Percentiles rank a stretch among this genome's conserved stretches.
Evolutionary conservation across 352 stramenopile species (phyloP).

Genomic region (Globisporangium rhizosaccharum): DNA sequence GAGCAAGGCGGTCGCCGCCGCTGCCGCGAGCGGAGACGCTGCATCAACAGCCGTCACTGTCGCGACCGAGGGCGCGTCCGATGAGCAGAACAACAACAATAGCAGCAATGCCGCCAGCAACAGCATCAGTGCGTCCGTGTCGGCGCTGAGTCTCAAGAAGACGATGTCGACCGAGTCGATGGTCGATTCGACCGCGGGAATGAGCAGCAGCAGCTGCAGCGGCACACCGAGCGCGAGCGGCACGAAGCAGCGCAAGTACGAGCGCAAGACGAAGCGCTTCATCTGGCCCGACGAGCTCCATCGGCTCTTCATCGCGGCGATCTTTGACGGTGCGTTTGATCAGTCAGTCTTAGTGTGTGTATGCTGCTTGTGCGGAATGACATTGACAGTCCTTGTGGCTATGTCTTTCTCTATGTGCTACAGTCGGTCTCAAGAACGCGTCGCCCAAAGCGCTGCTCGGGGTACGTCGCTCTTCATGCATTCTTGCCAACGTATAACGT

Average conservation of each 20-base stretch:
- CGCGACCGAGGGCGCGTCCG: background rate
- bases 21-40: background rate
- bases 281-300: constrained; percentile 86
- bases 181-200: constrained; percentile 8
- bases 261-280: constrained; percentile 86
- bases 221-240: constrained; percentile 14
- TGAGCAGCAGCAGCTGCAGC: constrained; percentile 12
- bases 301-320: constrained; percentile 81
- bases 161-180: constrained; percentile 19
- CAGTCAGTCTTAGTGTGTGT: background rate
- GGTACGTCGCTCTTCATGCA: constrained; percentile 18
- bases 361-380: background rate
- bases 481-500: background rate
- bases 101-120: background rate
- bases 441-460: constrained; percentile 77
- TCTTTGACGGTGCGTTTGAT: constrained; percentile 64
- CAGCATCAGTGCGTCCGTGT: constrained; percentile 1
- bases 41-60: background rate
- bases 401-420: background rate
- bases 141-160: constrained; percentile 10
- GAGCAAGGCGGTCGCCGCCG: constrained; percentile 4
- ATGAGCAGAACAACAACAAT: constrained; percentile 2
- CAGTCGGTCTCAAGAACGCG: constrained; percentile 85
- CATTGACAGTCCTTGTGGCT: background rate
- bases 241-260: constrained; percentile 74